These are phyloP conservation scores for Marasmius oreades DNA, from an alignment of 1,284 basidiomycete genomes.

Conservation along the genomic window DNA sequence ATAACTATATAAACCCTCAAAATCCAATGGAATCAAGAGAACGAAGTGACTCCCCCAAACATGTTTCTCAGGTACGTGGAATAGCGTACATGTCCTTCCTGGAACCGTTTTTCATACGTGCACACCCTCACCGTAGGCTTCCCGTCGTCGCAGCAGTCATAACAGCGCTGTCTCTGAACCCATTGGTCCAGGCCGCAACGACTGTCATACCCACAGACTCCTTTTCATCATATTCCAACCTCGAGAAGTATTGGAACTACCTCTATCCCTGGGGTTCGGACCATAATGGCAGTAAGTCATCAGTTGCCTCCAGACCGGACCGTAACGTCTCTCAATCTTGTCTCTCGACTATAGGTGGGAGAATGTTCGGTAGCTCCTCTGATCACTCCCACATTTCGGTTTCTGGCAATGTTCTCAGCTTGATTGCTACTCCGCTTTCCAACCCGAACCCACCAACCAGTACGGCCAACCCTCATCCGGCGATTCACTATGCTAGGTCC, in stretches of 20 bases:
- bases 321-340: neutral
- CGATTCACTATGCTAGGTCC: constrained; percentile 37
- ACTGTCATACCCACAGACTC: constrained; percentile 37
- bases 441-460: constrained; percentile 36
- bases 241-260: constrained; percentile 38
- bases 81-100: too few relatives aligned
- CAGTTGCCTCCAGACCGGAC: too few relatives aligned
- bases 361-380: constrained; percentile 37
- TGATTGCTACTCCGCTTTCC: constrained; percentile 38
- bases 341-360: constrained; percentile 28
- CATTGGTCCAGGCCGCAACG: constrained; percentile 26
- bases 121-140: neutral
- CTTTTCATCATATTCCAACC: constrained; percentile 32
- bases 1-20: too few relatives aligned
- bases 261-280: constrained; percentile 45
- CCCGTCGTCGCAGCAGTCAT: neutral
- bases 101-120: neutral
- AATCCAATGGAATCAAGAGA: too few relatives aligned
- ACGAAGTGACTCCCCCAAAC: too few relatives aligned
- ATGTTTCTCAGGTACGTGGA: too few relatives aligned
- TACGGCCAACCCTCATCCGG: constrained; percentile 33
- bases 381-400: constrained; percentile 36
- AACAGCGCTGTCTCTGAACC: neutral
- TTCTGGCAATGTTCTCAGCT: constrained; percentile 33
- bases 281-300: constrained; percentile 38